Conservation (phyloP, 2,329 filamentous ascomycete genomes). For the Aspergillus sojae region DNA sequence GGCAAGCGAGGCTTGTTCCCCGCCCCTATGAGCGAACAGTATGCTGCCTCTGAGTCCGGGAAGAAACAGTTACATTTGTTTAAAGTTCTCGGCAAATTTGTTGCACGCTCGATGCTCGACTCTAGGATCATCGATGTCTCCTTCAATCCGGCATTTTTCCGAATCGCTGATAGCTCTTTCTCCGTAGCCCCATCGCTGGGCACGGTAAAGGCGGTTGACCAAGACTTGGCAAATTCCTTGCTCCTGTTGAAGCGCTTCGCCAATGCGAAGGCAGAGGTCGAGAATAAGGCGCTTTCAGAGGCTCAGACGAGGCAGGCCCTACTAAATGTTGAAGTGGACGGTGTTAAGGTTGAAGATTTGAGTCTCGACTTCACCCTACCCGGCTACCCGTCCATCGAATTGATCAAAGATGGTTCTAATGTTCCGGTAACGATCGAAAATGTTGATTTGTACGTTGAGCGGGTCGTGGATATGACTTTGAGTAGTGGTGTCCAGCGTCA, state of each 20-base stretch:
- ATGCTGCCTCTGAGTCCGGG: slow-evolving; percentile 74
- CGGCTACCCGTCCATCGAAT: slow-evolving; percentile 83
- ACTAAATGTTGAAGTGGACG: slow-evolving; percentile 72
- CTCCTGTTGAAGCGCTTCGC: slow-evolving; percentile 86
- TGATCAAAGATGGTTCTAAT: slow-evolving; percentile 74
- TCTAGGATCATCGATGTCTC: slow-evolving; percentile 97
- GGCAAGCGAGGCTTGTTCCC: slow-evolving; percentile 86
- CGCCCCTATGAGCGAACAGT: slow-evolving; percentile 80
- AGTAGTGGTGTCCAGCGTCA: slow-evolving; percentile 86
- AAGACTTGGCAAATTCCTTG: slow-evolving; percentile 80
- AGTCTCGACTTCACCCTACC: slow-evolving; percentile 93
- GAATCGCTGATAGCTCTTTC: slow-evolving; percentile 72
- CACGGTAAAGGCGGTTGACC: slow-evolving; percentile 85
- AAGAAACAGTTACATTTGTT: slow-evolving; percentile 86
- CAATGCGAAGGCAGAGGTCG: slow-evolving; percentile 76
- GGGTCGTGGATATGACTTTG: slow-evolving; percentile 87
- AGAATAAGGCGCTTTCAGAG: slow-evolving; percentile 65
- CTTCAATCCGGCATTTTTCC: slow-evolving; percentile 97
- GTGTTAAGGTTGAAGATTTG: slow-evolving; percentile 79
- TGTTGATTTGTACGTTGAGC: slow-evolving; percentile 84
- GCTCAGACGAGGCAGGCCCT: slow-evolving; percentile 72
- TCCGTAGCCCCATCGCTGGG: slow-evolving; percentile 81
- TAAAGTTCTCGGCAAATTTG: slow-evolving; percentile 93
- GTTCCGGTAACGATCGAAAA: slow-evolving; percentile 84
- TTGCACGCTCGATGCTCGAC: slow-evolving; percentile 96